Conservation (phyloP, 441 rosid species). For the California macrophylla region DNA sequence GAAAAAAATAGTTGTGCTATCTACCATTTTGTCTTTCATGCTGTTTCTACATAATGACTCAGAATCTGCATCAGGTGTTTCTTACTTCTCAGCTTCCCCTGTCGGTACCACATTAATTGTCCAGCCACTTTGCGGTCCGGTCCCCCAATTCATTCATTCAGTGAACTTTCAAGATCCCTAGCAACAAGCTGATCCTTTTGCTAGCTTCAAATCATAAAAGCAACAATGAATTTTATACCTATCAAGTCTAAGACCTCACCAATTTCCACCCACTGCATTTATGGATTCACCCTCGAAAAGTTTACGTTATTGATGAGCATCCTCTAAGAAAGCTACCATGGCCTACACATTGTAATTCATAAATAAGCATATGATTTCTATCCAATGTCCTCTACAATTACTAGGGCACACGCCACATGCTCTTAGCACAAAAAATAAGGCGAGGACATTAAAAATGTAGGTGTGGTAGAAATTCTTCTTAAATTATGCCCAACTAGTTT, state of each 20-base stretch:
- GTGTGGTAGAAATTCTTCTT: background rate
- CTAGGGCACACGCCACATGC: background rate
- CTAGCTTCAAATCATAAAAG: background rate
- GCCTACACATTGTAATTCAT: background rate
- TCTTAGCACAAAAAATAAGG: background rate
- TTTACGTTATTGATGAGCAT: background rate
- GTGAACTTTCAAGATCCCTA: conserved; percentile 11
- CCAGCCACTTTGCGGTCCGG: conserved; percentile 1
- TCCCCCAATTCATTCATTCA: conserved; percentile 16
- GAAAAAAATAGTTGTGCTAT: background rate
- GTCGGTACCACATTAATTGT: background rate
- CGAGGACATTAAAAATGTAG: background rate
- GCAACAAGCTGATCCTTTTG: conserved; percentile 7
- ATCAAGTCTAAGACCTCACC: conserved; percentile 1
- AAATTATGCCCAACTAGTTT: background rate
- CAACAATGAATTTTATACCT: background rate
- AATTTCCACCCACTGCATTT: conserved; percentile 6
- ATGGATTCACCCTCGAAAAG: background rate
- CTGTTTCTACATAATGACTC: background rate
- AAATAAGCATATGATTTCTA: background rate
- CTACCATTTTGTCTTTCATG: background rate
- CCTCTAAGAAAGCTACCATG: background rate
- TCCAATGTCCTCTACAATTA: background rate
- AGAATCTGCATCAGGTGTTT: background rate
- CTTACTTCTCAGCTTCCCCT: background rate